These are phyloP conservation scores for Penicillium coffeae DNA, from an alignment of 495 filamentous ascomycete species.

Conservation along the genomic window DNA sequence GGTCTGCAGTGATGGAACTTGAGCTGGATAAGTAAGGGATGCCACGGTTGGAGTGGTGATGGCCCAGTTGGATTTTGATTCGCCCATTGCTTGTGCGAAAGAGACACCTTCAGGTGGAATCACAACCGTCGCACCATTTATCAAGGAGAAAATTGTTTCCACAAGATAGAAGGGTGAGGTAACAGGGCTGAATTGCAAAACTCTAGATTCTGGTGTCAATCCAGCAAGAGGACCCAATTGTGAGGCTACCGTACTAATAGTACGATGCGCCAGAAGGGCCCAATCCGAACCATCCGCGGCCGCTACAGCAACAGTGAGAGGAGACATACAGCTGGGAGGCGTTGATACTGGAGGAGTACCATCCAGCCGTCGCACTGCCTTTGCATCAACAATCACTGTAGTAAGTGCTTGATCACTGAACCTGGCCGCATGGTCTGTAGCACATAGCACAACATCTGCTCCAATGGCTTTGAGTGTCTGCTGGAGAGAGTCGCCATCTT, in stretches of 20 bases:
- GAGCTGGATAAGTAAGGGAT: not conserved
- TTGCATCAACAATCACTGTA: not conserved
- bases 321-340: not conserved
- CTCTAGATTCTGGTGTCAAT: not conserved
- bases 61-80: not conserved
- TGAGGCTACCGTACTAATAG: too few species aligned
- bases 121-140: not conserved
- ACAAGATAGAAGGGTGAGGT: not conserved
- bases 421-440: not conserved
- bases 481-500: not conserved
- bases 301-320: not conserved
- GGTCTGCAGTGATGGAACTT: not conserved
- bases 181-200: not conserved
- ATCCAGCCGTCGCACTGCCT: too few species aligned
- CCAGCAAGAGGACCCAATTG: not conserved
- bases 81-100: not conserved
- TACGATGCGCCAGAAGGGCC: not conserved
- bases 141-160: not conserved
- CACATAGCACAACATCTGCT: not conserved
- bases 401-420: not conserved
- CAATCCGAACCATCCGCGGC: not conserved
- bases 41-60: not conserved
- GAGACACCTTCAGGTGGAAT: not conserved
- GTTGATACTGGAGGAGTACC: not conserved
- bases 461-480: not conserved